Conservation (phyloP, 495 filamentous ascomycete genomes). For the Pyrenula massariospora region DNA sequence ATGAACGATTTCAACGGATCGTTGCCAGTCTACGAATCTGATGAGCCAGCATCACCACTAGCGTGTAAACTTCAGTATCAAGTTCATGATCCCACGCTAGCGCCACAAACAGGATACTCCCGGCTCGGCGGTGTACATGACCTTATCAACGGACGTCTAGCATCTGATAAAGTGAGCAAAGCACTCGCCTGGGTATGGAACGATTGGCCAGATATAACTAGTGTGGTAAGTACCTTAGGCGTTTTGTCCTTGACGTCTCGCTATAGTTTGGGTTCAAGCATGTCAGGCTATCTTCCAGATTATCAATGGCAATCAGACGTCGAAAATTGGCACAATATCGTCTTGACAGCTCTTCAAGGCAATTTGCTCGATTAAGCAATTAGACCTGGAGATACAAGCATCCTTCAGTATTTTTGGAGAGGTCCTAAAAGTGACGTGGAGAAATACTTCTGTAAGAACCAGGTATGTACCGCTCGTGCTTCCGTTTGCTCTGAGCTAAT, state of each 20-base stretch:
- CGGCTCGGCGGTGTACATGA: background rate
- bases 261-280: background rate
- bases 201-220: background rate
- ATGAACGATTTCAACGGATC: background rate
- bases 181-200: no score
- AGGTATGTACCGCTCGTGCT: background rate
- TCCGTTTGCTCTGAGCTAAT: background rate
- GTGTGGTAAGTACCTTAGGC: background rate
- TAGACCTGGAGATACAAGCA: background rate
- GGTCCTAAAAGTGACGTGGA: background rate
- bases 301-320: background rate
- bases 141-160: background rate
- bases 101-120: background rate
- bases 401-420: background rate
- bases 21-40: background rate
- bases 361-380: background rate
- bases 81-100: background rate
- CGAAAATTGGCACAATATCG: background rate
- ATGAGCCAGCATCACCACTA: background rate
- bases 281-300: background rate
- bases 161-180: no score
- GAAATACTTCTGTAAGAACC: background rate
- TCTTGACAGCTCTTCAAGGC: background rate
- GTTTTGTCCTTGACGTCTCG: background rate
- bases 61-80: background rate